Evolutionary conservation across 2,329 filamentous ascomycete species (phyloP).

Genomic region (Ophiocordyceps sinensis): DNA sequence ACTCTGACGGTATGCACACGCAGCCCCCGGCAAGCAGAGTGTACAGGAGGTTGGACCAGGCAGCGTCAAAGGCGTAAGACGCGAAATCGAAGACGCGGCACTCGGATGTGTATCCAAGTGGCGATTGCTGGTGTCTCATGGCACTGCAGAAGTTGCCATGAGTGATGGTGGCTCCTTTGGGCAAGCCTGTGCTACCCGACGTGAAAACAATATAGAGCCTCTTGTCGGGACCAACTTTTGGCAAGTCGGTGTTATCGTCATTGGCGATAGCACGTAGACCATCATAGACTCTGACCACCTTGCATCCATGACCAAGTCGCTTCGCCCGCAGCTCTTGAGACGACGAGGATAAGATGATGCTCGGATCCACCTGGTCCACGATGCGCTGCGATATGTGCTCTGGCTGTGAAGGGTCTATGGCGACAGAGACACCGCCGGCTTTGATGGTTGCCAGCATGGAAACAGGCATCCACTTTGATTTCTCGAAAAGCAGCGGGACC

Average conservation of each 20-base stretch:
- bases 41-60: constrained; percentile 8
- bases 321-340: neutral
- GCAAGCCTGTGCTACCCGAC: constrained; percentile 7
- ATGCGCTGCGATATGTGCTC: constrained; percentile 3
- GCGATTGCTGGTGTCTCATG: constrained; percentile 5
- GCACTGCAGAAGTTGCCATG: constrained; percentile 7
- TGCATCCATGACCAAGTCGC: too few species aligned
- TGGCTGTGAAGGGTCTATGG: constrained; percentile 9
- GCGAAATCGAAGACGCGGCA: constrained; percentile 10
- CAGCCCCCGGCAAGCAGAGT: constrained; percentile 7
- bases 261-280: neutral
- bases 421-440: constrained; percentile 10
- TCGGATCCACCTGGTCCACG: neutral
- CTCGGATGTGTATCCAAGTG: constrained; percentile 4
- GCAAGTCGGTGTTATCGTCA: neutral
- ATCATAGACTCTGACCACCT: neutral
- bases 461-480: constrained; percentile 10
- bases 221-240: neutral
- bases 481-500: constrained; percentile 11
- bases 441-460: constrained; percentile 10
- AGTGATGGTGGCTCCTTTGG: constrained; percentile 10
- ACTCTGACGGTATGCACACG: constrained; percentile 7
- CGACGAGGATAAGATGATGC: constrained; percentile 1
- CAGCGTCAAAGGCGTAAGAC: constrained; percentile 9
- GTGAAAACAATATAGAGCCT: constrained; percentile 9